Evolutionary conservation across 2,329 filamentous ascomycete genomes (phyloP).

Genomic region (Rhexocercosporidium sp.): DNA sequence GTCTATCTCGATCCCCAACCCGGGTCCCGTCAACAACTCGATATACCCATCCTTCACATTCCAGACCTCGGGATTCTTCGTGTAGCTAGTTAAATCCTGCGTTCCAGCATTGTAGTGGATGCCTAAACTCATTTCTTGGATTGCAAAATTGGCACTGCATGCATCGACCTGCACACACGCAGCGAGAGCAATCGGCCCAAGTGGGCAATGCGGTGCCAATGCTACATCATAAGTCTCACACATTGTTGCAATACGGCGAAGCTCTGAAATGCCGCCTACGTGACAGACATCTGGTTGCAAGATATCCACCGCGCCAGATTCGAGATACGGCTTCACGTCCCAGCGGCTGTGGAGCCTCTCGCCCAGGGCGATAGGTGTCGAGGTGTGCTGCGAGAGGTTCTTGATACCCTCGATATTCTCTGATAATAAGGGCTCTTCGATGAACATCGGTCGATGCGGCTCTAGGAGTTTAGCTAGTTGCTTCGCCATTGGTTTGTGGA

Average conservation of each 20-base stretch:
- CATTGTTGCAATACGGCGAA: conserved; percentile 71
- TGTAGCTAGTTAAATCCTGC: conserved; percentile 69
- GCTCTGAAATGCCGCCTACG: conserved; percentile 74
- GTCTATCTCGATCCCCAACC: conserved; percentile 73
- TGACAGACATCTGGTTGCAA: conserved; percentile 77
- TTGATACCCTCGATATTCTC: conserved; percentile 52
- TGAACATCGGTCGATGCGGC: conserved; percentile 73
- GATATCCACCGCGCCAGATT: conserved; percentile 71
- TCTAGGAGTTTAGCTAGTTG: conserved; percentile 72
- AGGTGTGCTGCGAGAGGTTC: conserved; percentile 60
- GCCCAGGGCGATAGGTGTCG: conserved; percentile 71
- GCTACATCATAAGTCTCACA: conserved; percentile 76
- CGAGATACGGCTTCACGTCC: conserved; percentile 75
- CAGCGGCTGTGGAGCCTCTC: conserved; percentile 75
- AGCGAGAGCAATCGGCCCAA: conserved; percentile 75
- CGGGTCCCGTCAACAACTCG: conserved; percentile 61
- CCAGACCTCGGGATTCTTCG: conserved; percentile 68
- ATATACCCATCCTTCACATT: conserved; percentile 71
- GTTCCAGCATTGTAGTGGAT: conserved; percentile 79
- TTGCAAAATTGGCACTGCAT: conserved; percentile 67
- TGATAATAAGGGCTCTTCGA: conserved; percentile 68
- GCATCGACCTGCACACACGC: conserved; percentile 72
- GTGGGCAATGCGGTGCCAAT: conserved; percentile 74
- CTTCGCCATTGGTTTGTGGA: conserved; percentile 83
- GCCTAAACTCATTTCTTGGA: conserved; percentile 79